Evolutionary conservation across 2,329 filamentous ascomycete species (phyloP).

Genomic region (Pestalotiopsis sp.): DNA sequence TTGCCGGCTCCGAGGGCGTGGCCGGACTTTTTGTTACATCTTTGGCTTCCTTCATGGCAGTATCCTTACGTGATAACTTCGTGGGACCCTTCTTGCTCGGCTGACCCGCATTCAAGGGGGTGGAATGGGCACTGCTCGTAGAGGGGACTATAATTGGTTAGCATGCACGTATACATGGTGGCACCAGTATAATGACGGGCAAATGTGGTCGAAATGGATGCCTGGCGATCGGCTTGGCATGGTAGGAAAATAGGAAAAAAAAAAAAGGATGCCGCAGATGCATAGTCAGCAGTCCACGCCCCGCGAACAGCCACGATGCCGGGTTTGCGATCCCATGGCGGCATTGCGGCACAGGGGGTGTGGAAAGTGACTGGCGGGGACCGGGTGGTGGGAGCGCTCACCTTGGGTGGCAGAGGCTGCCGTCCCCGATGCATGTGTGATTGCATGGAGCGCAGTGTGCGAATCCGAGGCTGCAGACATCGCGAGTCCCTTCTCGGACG

Average conservation of each 20-base stretch:
- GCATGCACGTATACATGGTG: neutral
- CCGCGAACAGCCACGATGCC: neutral
- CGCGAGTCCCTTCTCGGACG: neutral
- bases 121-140: constrained; percentile 25
- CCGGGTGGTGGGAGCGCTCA: neutral
- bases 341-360: constrained; percentile 1
- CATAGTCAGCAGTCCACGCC: neutral
- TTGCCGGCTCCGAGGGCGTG: constrained; percentile 40
- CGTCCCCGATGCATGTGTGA: neutral
- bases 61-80: constrained; percentile 21
- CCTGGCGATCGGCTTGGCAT: neutral
- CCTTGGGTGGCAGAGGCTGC: neutral
- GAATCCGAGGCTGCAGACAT: neutral
- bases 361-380: neutral
- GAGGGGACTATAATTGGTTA: neutral
- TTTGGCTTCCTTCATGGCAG: neutral
- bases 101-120: constrained; percentile 14
- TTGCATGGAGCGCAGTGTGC: neutral
- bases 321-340: neutral
- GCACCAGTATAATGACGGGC: neutral
- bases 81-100: constrained; percentile 25
- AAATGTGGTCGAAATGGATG: neutral
- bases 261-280: neutral
- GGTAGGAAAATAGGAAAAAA: neutral
- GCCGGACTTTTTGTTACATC: constrained; percentile 1